These are phyloP conservation scores for Oehlia diaphana DNA, from an alignment of 192 early-diverging fungal species.

Conservation along the genomic window DNA sequence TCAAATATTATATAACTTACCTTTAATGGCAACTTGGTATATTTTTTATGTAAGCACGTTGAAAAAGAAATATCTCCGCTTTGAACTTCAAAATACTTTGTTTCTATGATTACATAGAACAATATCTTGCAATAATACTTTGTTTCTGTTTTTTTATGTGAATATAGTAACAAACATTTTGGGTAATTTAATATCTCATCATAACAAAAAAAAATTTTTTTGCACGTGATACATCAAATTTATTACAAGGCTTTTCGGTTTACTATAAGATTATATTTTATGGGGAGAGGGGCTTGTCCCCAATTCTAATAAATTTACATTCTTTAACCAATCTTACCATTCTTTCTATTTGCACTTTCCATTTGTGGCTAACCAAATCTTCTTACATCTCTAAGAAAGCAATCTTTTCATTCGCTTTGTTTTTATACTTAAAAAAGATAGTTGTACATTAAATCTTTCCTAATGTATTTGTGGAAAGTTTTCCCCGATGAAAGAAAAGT, in stretches of 20 bases:
- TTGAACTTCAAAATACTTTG: too few species aligned
- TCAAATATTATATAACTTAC: too few species aligned
- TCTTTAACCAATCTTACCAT: too few species aligned
- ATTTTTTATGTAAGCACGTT: too few species aligned
- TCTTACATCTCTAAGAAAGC: neutral
- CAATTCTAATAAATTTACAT: too few species aligned
- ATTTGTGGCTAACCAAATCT: neutral
- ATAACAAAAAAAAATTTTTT: neutral
- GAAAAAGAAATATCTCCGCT: too few species aligned
- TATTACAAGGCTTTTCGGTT: too few species aligned
- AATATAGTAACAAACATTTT: too few species aligned
- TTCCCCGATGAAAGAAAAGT: neutral
- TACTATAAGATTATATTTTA: too few species aligned
- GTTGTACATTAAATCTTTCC: neutral
- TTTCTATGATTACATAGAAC: neutral
- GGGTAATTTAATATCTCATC: too few species aligned
- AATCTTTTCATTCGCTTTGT: neutral
- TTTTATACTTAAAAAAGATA: neutral
- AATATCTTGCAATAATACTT: neutral
- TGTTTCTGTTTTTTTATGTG: neutral
- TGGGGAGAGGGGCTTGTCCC: too few species aligned
- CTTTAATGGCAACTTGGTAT: too few species aligned
- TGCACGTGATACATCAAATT: neutral
- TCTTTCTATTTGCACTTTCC: neutral
- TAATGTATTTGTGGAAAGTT: neutral